Evolutionary conservation across 2,329 filamentous ascomycete genomes (phyloP).

Genomic region (Hypoxylon sp.): DNA sequence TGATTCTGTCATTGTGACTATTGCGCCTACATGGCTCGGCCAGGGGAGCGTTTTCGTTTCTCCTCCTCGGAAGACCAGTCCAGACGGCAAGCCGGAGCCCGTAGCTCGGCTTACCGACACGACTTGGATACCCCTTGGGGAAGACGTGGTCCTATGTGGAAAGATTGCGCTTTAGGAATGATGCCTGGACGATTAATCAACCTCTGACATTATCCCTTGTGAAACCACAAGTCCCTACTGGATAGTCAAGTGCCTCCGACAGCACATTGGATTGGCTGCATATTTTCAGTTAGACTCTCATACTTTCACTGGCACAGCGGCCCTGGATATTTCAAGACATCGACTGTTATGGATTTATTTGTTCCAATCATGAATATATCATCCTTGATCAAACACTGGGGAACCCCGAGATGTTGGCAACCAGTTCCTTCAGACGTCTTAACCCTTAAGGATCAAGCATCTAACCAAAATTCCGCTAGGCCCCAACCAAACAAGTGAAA

Average conservation of each 20-base stretch:
- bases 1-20: constrained; percentile 86
- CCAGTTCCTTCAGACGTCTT: background rate
- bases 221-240: background rate
- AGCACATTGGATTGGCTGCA: no score
- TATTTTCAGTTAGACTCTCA: background rate
- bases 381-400: background rate
- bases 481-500: background rate
- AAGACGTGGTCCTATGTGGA: constrained; percentile 87
- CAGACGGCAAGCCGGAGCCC: constrained; percentile 67
- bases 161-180: constrained; percentile 58
- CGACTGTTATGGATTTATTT: background rate
- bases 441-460: background rate
- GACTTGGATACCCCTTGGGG: constrained; percentile 82
- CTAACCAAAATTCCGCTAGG: background rate
- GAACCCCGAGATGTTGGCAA: background rate
- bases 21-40: constrained; percentile 93
- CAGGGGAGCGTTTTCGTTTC: constrained; percentile 84
- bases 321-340: background rate
- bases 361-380: background rate
- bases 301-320: background rate
- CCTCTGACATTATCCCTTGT: background rate
- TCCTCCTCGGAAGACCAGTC: constrained; percentile 71
- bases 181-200: background rate
- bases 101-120: constrained; percentile 77
- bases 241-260: background rate